Base-by-base conservation (phyloP, 805 yeast genomes). In the Wickerhamomyces silvicola region DNA sequence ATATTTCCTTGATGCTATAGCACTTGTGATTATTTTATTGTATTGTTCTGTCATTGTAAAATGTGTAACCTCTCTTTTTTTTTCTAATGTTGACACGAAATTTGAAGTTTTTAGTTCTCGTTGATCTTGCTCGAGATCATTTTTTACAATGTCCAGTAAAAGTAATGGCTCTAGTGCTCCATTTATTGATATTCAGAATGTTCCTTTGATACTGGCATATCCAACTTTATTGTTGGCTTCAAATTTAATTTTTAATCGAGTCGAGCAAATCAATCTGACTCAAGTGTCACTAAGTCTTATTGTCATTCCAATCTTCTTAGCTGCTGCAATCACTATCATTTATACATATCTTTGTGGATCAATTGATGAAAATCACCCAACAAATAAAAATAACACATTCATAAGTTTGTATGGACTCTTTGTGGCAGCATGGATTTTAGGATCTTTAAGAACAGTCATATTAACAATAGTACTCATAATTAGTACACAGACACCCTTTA, bases 191-290 rank as follows among this genome's bases (percentile, higher is more conserved):
- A 44, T 49, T 8, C 48, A 43, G 18, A 35, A 41, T 3, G 39
- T 50, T 3, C 56, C 56, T 1, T 22, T 50, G 14, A 41, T 52
- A 2, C 40, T 52, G 29, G 55, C 55, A 7, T 52, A 37, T 21
- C 56, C 56, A 4, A 50, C 56, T 0, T 27, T 38, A 3, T 27
- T 52, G 5, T 34, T 52, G 8, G 42, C 52, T 0, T 42, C 51
- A 3, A 46, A 38, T 27, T 33, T 51, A 26, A 33, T 48, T 13
- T 21, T 33, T 12, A 32, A 41, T 10, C 8, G 3, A 12, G n/a
- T 12, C 18, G 29, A 22, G 10, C 30, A n/a, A 22, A 31, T 16
- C 5, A 11, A 16, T 22, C 19, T 29, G 6, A 30, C 23, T 3
- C 30, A 32, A 0, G 23, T 42, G 4, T 8, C 23, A 4, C 24